A percentile compares a stretch with the other conserved stretches of the same genome.
phyloP scores from a whole-genome alignment of 768 basidiomycete genomes.

The Serpula lacrymans region DNA sequence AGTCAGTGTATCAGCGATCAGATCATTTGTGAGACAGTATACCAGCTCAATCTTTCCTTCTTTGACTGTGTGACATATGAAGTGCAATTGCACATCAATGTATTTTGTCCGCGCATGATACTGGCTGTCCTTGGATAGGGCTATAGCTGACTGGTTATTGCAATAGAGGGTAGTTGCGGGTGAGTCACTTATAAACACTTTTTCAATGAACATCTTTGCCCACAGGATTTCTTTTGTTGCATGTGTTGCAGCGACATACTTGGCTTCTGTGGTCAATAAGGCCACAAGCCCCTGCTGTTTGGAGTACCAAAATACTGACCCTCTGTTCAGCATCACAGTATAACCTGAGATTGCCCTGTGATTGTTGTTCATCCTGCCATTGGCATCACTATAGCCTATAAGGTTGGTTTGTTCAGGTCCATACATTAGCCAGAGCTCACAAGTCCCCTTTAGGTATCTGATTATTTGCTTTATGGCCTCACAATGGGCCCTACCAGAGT shows the following conservation, averaged over 20 bases:
- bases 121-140: too few species aligned
- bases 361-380: too few species aligned
- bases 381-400: too few species aligned
- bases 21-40: conserved; percentile 18
- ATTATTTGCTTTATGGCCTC: conserved; percentile 23
- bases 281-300: conserved; percentile 28
- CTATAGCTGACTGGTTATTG: too few species aligned
- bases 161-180: too few species aligned
- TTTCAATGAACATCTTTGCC: too few species aligned
- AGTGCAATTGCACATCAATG: conserved; percentile 27
- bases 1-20: conserved; percentile 25
- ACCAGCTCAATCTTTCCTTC: conserved; percentile 1
- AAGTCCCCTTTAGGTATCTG: too few species aligned
- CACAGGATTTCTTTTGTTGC: conserved; percentile 31
- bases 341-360: conserved; percentile 26
- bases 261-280: conserved; percentile 37
- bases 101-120: conserved; percentile 20
- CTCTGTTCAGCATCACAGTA: conserved; percentile 24
- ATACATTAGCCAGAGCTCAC: too few species aligned
- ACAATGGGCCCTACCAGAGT: conserved; percentile 3
- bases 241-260: conserved; percentile 33
- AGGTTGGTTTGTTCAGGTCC: too few species aligned
- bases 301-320: too few species aligned
- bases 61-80: conserved; percentile 20
- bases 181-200: too few species aligned